phyloP scores from a whole-genome alignment of 306 rosid species.

The Cucumis cinereus region DNA sequence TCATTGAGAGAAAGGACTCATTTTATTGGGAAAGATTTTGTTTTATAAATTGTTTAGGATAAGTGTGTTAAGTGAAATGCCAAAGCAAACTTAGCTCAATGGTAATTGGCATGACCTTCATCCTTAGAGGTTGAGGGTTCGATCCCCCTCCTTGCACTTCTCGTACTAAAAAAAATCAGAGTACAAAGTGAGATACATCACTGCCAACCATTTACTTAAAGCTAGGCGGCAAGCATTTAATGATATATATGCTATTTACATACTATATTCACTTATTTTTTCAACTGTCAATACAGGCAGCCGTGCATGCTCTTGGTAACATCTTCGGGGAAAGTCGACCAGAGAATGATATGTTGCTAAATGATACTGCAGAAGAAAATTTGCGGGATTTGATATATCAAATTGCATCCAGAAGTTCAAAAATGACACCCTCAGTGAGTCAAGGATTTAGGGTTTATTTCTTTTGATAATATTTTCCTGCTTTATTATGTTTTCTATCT shows the following conservation, averaged over 20 bases:
- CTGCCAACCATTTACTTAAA: background rate
- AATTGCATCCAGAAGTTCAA: slow-evolving; percentile 55
- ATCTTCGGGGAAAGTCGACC: slow-evolving; percentile 65
- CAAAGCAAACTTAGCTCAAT: too few species aligned
- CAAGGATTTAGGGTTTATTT: slow-evolving; percentile 7
- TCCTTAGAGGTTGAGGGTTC: too few species aligned
- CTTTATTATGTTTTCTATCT: background rate
- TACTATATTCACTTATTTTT: background rate
- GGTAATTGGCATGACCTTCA: too few species aligned
- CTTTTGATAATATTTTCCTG: slow-evolving; percentile 8
- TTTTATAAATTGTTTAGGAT: background rate
- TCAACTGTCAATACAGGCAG: slow-evolving; percentile 35
- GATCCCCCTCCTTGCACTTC: too few species aligned
- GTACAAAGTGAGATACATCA: background rate
- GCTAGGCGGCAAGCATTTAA: background rate
- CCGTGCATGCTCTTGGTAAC: slow-evolving; percentile 78
- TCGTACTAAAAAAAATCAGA: too few species aligned
- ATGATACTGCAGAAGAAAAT: slow-evolving; percentile 61
- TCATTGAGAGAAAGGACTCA: too few species aligned
- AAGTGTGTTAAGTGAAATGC: background rate
- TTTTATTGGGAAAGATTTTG: background rate
- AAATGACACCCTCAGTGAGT: slow-evolving; percentile 70
- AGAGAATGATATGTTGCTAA: slow-evolving; percentile 34
- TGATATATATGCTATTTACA: background rate
- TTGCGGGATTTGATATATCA: slow-evolving; percentile 48